Evolutionary conservation across 768 basidiomycete genomes (phyloP).

Genomic region (Podaxis sp.): DNA sequence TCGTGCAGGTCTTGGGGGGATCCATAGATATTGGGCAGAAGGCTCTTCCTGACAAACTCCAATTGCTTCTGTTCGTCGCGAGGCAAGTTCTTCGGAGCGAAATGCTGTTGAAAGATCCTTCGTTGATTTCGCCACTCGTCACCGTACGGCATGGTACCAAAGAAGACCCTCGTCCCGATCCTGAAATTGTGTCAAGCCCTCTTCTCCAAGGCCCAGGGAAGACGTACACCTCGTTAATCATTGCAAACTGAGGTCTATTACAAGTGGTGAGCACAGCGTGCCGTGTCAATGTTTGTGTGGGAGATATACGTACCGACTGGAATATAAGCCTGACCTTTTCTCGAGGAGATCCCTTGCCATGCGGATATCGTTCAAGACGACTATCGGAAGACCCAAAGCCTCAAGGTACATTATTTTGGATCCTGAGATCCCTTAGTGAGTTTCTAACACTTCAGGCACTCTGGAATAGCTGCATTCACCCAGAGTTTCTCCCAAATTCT

Average conservation of each 20-base stretch:
- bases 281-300: neutral
- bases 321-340: constrained; percentile 15
- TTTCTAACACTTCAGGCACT: neutral
- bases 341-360: constrained; percentile 16
- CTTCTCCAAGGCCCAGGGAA: neutral
- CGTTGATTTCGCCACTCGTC: constrained; percentile 25
- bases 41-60: neutral
- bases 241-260: neutral
- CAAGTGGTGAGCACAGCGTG: neutral
- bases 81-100: constrained; percentile 16
- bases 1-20: constrained; percentile 1
- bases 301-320: neutral
- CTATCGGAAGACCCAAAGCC: neutral
- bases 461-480: neutral
- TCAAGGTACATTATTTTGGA: constrained; percentile 13
- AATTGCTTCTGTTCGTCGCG: neutral
- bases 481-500: constrained; percentile 13
- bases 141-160: constrained; percentile 25
- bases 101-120: constrained; percentile 26
- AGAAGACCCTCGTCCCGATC: neutral
- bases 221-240: constrained; percentile 7
- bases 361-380: constrained; percentile 13
- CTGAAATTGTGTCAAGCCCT: neutral
- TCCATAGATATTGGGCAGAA: constrained; percentile 4
- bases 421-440: neutral